phyloP scores from a whole-genome alignment of 257 asterid genomes.

The Forsythia viridissima region DNA sequence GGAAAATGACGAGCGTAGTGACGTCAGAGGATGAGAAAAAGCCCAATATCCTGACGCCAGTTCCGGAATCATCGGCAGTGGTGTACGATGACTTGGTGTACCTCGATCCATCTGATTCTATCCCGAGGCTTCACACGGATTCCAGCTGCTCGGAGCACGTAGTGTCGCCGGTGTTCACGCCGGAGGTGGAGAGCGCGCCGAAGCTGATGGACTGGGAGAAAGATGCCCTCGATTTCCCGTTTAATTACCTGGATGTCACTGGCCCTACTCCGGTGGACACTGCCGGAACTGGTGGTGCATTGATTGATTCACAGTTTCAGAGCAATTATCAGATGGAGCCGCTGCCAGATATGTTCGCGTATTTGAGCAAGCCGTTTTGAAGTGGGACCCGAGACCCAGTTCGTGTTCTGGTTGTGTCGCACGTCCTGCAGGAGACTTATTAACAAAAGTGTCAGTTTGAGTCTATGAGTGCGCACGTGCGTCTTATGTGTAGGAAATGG shows the following conservation, averaged over 20 bases:
- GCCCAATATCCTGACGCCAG: constrained; percentile 50
- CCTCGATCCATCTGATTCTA: constrained; percentile 68
- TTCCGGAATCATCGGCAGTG: constrained; percentile 39
- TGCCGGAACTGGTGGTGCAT: not conserved
- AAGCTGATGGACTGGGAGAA: constrained; percentile 62
- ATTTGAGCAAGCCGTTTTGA: constrained; percentile 64
- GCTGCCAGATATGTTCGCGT: constrained; percentile 59
- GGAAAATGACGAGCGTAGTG: constrained; percentile 33
- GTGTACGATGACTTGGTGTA: constrained; percentile 54
- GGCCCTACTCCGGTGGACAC: constrained; percentile 20
- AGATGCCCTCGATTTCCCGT: constrained; percentile 47
- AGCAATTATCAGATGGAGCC: constrained; percentile 55
- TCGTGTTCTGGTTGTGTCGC: constrained; percentile 18
- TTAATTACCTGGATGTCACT: constrained; percentile 52
- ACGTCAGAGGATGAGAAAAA: constrained; percentile 48
- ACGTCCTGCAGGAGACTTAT: constrained; percentile 50
- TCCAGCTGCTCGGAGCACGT: constrained; percentile 87
- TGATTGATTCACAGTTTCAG: constrained; percentile 44
- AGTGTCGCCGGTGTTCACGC: constrained; percentile 59
- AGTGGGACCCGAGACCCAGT: not conserved
- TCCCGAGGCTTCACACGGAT: constrained; percentile 73
- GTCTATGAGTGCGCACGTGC: constrained; percentile 68
- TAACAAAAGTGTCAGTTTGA: not conserved
- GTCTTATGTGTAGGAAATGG: constrained; percentile 5
- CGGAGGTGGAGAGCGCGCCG: constrained; percentile 81